Evolutionary conservation across 2,329 filamentous ascomycete genomes (phyloP).

Genomic region (Fusarium solani-melongenae): DNA sequence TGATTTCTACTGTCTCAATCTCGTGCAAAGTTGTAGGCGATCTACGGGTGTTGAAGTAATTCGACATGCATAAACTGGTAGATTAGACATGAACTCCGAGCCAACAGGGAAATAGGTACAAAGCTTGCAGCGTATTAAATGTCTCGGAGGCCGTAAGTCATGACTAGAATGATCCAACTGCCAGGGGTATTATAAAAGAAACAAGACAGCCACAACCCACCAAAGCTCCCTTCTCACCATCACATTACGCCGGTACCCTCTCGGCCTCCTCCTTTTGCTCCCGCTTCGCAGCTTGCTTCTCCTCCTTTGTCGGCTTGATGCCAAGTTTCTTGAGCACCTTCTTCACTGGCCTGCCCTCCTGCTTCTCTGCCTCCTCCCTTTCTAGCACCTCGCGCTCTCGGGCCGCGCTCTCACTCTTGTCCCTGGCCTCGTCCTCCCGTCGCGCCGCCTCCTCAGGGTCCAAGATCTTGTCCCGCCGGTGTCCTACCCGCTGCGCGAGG

Average conservation of each 20-base stretch:
- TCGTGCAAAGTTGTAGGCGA: not conserved
- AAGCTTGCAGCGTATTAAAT: slow-evolving; percentile 2
- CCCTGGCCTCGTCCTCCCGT: slow-evolving; percentile 68
- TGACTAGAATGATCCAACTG: slow-evolving; percentile 14
- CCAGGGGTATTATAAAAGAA: slow-evolving; percentile 30
- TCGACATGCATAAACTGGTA: not conserved
- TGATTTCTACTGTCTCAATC: not conserved
- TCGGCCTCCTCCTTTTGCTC: slow-evolving; percentile 32
- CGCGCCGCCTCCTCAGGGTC: slow-evolving; percentile 68
- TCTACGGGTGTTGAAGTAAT: no score
- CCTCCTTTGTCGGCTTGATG: slow-evolving; percentile 44
- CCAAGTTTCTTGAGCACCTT: slow-evolving; percentile 56
- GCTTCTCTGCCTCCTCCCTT: slow-evolving; percentile 55
- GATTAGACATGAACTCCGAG: not conserved
- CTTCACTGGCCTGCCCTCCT: slow-evolving; percentile 41
- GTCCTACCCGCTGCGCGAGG: slow-evolving; percentile 59
- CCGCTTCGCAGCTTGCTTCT: slow-evolving; percentile 36
- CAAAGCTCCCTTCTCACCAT: not conserved
- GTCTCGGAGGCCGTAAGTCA: slow-evolving; percentile 3
- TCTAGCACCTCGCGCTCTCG: slow-evolving; percentile 60
- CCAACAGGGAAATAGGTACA: not conserved
- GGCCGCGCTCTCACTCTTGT: slow-evolving; percentile 69
- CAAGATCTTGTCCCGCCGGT: slow-evolving; percentile 68
- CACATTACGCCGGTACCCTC: slow-evolving; percentile 4
- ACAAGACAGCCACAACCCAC: slow-evolving; percentile 1